phyloP scores from a whole-genome alignment of 352 stramenopile species.

The Phytopythium montanum region DNA sequence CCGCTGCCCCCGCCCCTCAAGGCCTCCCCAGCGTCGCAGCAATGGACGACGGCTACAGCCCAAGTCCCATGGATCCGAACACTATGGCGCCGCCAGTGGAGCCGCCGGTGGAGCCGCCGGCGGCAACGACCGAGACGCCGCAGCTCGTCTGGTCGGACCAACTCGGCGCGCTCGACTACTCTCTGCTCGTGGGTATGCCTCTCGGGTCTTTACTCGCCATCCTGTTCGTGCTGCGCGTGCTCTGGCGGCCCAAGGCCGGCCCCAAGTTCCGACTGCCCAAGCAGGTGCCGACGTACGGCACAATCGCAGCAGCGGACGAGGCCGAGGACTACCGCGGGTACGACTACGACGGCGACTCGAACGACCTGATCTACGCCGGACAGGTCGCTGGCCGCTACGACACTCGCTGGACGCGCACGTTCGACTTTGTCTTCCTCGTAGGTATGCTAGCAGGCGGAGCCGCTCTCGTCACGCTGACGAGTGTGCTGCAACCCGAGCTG shows the following conservation, averaged over 20 bases:
- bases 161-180: slow-evolving; percentile 51
- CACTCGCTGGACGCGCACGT: slow-evolving; percentile 79
- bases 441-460: slow-evolving; percentile 52
- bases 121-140: slow-evolving; percentile 8
- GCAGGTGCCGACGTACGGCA: slow-evolving; percentile 76
- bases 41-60: slow-evolving; percentile 5
- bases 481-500: slow-evolving; percentile 47
- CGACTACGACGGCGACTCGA: slow-evolving; percentile 76
- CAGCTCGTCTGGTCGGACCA: slow-evolving; percentile 55
- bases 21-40: neutral
- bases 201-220: slow-evolving; percentile 52
- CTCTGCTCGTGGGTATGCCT: slow-evolving; percentile 61
- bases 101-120: neutral
- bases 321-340: slow-evolving; percentile 35
- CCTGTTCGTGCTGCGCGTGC: slow-evolving; percentile 59
- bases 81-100: too few relatives aligned
- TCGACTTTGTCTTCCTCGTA: slow-evolving; percentile 78
- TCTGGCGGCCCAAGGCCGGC: slow-evolving; percentile 66
- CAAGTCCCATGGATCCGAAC: neutral
- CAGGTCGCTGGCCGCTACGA: slow-evolving; percentile 79
- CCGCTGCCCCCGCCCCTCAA: too few relatives aligned
- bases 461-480: slow-evolving; percentile 51
- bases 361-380: slow-evolving; percentile 80
- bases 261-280: slow-evolving; percentile 82
- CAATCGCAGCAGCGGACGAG: slow-evolving; percentile 53